These are phyloP conservation scores for Sarcodon sp. DNA, from an alignment of 768 basidiomycete genomes.

Conservation along the genomic window DNA sequence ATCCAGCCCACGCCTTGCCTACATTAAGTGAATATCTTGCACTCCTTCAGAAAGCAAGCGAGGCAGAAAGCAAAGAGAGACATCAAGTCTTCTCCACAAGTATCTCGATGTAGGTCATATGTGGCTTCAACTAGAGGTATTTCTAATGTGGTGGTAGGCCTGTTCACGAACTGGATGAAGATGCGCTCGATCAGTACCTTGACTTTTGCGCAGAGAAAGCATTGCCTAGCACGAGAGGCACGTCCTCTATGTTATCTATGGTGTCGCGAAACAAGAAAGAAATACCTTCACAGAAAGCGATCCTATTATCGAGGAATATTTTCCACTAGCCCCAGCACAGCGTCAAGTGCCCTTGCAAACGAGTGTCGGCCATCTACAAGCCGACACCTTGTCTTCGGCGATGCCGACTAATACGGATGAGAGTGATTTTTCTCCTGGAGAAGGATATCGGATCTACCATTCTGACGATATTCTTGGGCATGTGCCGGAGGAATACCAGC, in stretches of 20 bases:
- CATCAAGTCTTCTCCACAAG: constrained; percentile 28
- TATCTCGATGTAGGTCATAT: constrained; percentile 29
- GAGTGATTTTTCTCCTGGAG: constrained; percentile 34
- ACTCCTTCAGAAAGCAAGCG: constrained; percentile 24
- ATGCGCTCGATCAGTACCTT: constrained; percentile 50
- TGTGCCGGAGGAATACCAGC: constrained; percentile 34
- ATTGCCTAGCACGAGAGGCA: constrained; percentile 17
- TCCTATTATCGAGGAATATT: not conserved
- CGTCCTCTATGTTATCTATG: not conserved
- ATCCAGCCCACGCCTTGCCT: constrained; percentile 53
- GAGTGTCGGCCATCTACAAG: not conserved
- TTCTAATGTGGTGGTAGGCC: constrained; percentile 22
- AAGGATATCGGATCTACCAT: constrained; percentile 50
- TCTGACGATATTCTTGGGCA: constrained; percentile 54
- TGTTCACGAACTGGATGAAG: constrained; percentile 36
- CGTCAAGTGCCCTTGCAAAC: not conserved
- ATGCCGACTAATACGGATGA: constrained; percentile 3
- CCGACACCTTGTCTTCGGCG: constrained; percentile 2
- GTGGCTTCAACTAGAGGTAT: constrained; percentile 4
- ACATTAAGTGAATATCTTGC: constrained; percentile 33
- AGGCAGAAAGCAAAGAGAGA: constrained; percentile 17
- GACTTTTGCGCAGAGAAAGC: constrained; percentile 44
- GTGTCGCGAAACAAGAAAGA: constrained; percentile 4
- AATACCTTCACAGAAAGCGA: not conserved
- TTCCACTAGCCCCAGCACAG: not conserved